Evolutionary conservation across 495 filamentous ascomycete species (phyloP), one percentile per base, ranked within the genome.

Genomic region (Hyaloscypha finlandica): DNA sequence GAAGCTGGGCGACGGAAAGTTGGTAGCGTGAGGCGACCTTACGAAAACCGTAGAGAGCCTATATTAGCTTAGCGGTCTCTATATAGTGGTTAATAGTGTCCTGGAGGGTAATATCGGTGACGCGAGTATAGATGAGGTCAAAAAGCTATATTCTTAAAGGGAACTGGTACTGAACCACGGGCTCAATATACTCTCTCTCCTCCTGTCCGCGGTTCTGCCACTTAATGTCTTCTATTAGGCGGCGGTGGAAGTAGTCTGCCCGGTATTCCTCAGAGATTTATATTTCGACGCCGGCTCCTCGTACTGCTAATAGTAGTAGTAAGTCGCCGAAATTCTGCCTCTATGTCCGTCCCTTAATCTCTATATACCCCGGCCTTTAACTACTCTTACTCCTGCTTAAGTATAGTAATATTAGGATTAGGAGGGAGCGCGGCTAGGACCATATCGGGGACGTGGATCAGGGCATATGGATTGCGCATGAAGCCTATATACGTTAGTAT

Each of bases 401-500:
- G 67, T 12, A 61, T 61, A 2, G 22, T 65, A 33, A 75, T 73
- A 65, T 66, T 35, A 16, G 64, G 69, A 68, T 76, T 71, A 4
- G 67, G 63, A 20, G 63, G 62, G 39, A 71, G 25, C 37, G 52
- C 59, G 6, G 2, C 31, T 66, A 65, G 70, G 6, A 73, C 61
- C 45, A 73, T 59, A 16, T 69, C 63, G n/a, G 73, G 73, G 4
- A 73, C 71, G 63, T 70, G 63, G 32, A 71, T 62, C 1, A 37
- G 61, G 0, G 73, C 68, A 22, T 68, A 71, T 19, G 68, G 73
- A 59, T 75, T 66, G 30, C 71, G 67, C 29, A 67, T 73, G 8
- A 75, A 39, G 63, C 71, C 73, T 25, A 75, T 65, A 51, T 75
- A 66, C 31, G 71, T 52, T 8, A 73, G 63, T 14, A 71, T 22